A percentile compares a stretch with the other conserved stretches of the same genome.
Evolutionary conservation across 805 yeast genomes (phyloP).

Genomic region (Barnettozyma sp.): DNA sequence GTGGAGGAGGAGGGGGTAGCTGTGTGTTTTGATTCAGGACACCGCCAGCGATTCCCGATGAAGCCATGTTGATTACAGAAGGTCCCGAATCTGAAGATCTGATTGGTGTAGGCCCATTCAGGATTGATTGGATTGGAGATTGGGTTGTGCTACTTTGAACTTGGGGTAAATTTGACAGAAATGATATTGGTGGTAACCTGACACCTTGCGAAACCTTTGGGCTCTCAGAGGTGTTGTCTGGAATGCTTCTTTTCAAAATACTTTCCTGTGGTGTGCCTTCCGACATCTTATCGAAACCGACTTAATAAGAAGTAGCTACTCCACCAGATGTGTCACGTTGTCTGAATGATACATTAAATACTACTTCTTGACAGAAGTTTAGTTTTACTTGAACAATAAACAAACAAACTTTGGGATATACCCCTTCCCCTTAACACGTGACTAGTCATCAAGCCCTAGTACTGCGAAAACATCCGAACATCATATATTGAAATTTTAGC

Average conservation of each 20-base stretch:
- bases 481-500: constrained; percentile 8
- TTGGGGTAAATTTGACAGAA: constrained; percentile 20
- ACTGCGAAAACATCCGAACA: constrained; percentile 13
- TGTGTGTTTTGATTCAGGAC: background rate
- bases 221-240: background rate
- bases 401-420: too few species aligned
- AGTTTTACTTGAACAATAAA: too few species aligned
- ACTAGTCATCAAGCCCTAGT: background rate
- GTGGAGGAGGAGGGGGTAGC: background rate
- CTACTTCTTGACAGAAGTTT: too few species aligned
- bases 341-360: too few species aligned
- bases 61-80: background rate
- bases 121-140: constrained; percentile 5
- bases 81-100: background rate
- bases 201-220: constrained; percentile 17
- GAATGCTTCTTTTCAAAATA: background rate
- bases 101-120: background rate
- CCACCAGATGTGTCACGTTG: too few species aligned
- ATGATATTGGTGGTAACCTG: constrained; percentile 36
- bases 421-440: background rate
- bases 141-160: constrained; percentile 1
- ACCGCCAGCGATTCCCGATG: background rate
- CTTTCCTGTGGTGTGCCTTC: background rate
- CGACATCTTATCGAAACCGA: too few species aligned
- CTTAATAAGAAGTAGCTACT: too few species aligned